Percentiles rank a stretch among this genome's conserved stretches.
Conservation (phyloP, 164 flowering plant species). For the Cinnamomum micranthum region DNA sequence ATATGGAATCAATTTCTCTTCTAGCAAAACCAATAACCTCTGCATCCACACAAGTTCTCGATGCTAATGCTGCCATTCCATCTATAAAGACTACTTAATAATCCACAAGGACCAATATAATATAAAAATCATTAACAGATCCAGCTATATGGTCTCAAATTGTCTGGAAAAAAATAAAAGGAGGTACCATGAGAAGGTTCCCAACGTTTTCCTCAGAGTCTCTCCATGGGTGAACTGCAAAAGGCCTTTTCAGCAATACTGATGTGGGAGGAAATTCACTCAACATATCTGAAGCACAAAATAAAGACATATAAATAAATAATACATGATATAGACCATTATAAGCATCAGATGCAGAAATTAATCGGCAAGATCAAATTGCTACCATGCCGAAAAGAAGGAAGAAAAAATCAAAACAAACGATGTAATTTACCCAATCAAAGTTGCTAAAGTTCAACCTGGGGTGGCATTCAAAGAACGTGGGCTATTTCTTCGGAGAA, state of each 20-base stretch:
- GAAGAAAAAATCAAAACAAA: too few relatives aligned
- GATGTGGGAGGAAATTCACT: slow-evolving; percentile 60
- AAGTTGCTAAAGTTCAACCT: too few relatives aligned
- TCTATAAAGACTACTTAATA: neutral
- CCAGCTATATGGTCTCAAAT: neutral
- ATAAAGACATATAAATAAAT: neutral
- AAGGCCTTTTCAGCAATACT: slow-evolving; percentile 62
- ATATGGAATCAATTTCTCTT: too few relatives aligned
- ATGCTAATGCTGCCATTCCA: neutral
- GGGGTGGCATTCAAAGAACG: too few relatives aligned
- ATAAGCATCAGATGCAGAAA: neutral
- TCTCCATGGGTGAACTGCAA: slow-evolving; percentile 64
- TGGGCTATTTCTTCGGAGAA: too few relatives aligned
- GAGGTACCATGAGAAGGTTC: slow-evolving; percentile 80
- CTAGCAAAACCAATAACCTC: too few relatives aligned
- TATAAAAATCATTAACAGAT: neutral
- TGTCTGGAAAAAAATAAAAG: neutral
- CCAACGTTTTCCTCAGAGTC: slow-evolving; percentile 79
- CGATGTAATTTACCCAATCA: too few relatives aligned
- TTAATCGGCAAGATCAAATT: neutral
- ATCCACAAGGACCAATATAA: neutral
- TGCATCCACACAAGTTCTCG: neutral
- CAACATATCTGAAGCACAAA: slow-evolving; percentile 49
- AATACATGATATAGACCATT: neutral
- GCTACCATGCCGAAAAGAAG: neutral